Conservation (phyloP, 768 basidiomycete species). For the Mycena vulgaris region DNA sequence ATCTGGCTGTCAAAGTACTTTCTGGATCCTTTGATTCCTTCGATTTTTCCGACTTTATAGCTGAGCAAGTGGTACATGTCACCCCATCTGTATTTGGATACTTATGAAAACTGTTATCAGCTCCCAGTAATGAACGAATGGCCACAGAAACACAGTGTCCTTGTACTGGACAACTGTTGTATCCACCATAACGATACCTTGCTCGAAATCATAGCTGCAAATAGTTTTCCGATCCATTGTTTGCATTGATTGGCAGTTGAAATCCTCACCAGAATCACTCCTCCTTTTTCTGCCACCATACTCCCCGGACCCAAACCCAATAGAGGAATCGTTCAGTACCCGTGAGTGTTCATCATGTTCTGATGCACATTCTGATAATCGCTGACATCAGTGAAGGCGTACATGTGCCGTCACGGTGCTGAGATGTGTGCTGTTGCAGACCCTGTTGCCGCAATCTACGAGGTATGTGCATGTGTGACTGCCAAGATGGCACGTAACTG, state of each 20-base stretch:
- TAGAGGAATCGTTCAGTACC: neutral
- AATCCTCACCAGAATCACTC: neutral
- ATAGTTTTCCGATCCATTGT: neutral
- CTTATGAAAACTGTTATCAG: neutral
- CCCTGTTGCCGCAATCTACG: neutral
- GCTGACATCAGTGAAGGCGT: neutral
- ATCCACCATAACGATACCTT: constrained; percentile 4
- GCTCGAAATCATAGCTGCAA: neutral
- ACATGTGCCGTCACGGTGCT: neutral
- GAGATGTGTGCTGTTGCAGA: neutral
- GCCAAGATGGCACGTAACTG: neutral
- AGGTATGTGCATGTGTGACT: neutral
- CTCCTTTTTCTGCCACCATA: neutral
- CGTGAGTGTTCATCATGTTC: too few species aligned
- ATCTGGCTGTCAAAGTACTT: too few species aligned
- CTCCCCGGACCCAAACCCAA: neutral
- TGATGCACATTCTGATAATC: neutral
- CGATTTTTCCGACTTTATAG: constrained; percentile 11
- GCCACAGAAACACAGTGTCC: too few species aligned
- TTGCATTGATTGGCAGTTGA: too few species aligned
- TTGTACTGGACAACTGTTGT: constrained; percentile 1
- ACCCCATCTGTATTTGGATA: neutral
- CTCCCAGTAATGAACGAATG: neutral
- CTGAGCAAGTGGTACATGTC: neutral
- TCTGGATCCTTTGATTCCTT: constrained; percentile 11